phyloP scores from a whole-genome alignment of 2,329 filamentous ascomycete genomes.

The Aspergillus caelatus region DNA sequence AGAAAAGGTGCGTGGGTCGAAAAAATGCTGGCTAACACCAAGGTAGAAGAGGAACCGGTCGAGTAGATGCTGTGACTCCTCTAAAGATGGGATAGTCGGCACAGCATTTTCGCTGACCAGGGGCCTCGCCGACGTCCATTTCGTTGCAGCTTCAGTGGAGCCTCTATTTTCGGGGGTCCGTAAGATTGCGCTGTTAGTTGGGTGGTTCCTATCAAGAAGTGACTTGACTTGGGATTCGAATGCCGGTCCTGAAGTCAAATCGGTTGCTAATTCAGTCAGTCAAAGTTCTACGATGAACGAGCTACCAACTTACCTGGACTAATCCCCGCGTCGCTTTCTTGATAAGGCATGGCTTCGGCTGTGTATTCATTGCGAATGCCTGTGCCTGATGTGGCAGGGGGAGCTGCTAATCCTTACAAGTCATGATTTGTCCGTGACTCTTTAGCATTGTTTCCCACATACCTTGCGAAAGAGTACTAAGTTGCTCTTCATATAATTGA shows the following conservation, averaged over 20 bases:
- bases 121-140: constrained; percentile 1
- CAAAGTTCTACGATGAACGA: not conserved
- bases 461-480: not conserved
- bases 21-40: constrained; percentile 28
- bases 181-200: not conserved
- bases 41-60: constrained; percentile 28
- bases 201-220: constrained; percentile 15
- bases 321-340: constrained; percentile 7
- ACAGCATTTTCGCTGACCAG: constrained; percentile 11
- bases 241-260: constrained; percentile 22
- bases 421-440: not conserved
- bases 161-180: not conserved
- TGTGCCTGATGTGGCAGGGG: not conserved
- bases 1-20: constrained; percentile 24
- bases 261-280: constrained; percentile 17
- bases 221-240: constrained; percentile 25
- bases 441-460: not conserved
- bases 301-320: constrained; percentile 15
- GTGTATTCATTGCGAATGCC: not conserved
- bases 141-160: not conserved
- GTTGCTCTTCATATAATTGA: constrained; percentile 17
- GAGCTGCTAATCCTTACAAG: not conserved
- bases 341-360: not conserved
- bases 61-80: constrained; percentile 23
- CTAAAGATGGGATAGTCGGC: constrained; percentile 15